Conservation (phyloP, 177 flowering plant species). For the Tripterygium wilfordii region DNA sequence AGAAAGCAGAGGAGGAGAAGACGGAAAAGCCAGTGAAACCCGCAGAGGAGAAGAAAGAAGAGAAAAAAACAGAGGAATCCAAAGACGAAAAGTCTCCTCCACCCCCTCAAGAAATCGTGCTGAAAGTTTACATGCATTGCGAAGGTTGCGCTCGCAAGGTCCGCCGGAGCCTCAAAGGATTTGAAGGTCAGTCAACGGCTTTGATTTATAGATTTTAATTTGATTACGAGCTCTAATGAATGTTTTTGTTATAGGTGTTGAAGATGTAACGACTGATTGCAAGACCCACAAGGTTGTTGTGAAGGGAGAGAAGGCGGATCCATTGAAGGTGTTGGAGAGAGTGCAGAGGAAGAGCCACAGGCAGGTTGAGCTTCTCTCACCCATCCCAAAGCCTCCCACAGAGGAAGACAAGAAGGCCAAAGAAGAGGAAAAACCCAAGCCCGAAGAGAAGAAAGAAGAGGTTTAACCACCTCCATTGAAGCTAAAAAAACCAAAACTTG, state of each 20-base stretch:
- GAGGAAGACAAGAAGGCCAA: constrained; percentile 40
- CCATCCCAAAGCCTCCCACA: constrained; percentile 57
- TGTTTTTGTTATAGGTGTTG: too few relatives aligned
- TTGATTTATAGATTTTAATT: too few relatives aligned
- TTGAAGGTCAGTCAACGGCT: constrained; percentile 24
- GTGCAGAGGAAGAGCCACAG: constrained; percentile 78
- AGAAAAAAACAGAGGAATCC: constrained; percentile 5
- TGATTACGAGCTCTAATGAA: too few relatives aligned
- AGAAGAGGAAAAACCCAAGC: constrained; percentile 46
- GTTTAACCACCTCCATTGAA: constrained; percentile 16
- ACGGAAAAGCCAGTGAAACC: constrained; percentile 7
- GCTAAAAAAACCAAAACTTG: too few relatives aligned
- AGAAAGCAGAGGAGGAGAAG: constrained; percentile 18
- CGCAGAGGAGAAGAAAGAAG: constrained; percentile 15
- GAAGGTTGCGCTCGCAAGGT: constrained; percentile 46
- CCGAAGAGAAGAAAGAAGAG: constrained; percentile 76
- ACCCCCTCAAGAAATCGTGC: constrained; percentile 29
- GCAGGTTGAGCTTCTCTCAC: constrained; percentile 81
- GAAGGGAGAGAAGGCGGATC: constrained; percentile 90
- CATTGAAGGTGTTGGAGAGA: constrained; percentile 68
- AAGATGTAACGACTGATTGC: constrained; percentile 78
- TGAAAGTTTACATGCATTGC: constrained; percentile 46
- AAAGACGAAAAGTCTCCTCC: constrained; percentile 13
- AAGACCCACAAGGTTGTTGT: constrained; percentile 74
- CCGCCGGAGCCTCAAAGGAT: constrained; percentile 32